phyloP scores from a whole-genome alignment of 1,139 yeast genomes.

The Scheffersomyces titani region DNA sequence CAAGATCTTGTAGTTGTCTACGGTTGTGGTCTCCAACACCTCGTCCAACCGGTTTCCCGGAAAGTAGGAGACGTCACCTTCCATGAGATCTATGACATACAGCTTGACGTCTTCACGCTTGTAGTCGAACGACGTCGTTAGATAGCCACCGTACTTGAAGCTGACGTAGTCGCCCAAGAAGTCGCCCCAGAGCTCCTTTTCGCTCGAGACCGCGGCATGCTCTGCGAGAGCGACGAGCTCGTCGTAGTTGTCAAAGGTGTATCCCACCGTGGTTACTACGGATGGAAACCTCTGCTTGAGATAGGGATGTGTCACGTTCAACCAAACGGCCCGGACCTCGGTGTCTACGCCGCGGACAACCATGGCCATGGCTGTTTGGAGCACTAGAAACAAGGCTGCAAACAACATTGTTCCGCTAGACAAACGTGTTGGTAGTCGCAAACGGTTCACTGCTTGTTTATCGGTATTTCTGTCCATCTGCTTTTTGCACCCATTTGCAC shows the following conservation, averaged over 20 bases:
- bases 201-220: not conserved
- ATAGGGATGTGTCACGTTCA: not conserved
- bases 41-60: not conserved
- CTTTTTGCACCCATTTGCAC: not conserved
- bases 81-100: not conserved
- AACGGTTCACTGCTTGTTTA: not conserved
- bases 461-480: not conserved
- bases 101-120: not conserved
- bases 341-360: not conserved
- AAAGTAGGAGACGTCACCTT: not conserved
- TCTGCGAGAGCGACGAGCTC: not conserved
- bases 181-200: not conserved
- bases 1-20: not conserved
- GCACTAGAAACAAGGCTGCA: not conserved
- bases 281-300: not conserved
- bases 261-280: not conserved
- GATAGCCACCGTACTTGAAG: not conserved
- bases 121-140: not conserved
- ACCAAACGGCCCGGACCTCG: not conserved
- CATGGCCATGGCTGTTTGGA: not conserved
- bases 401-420: not conserved
- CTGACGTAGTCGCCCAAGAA: not conserved
- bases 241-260: not conserved
- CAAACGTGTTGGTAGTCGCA: not conserved
- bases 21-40: not conserved